These are phyloP conservation scores for Oryza officinalis DNA, from an alignment of 176 grass and related monocot genomes.

Conservation along the genomic window DNA sequence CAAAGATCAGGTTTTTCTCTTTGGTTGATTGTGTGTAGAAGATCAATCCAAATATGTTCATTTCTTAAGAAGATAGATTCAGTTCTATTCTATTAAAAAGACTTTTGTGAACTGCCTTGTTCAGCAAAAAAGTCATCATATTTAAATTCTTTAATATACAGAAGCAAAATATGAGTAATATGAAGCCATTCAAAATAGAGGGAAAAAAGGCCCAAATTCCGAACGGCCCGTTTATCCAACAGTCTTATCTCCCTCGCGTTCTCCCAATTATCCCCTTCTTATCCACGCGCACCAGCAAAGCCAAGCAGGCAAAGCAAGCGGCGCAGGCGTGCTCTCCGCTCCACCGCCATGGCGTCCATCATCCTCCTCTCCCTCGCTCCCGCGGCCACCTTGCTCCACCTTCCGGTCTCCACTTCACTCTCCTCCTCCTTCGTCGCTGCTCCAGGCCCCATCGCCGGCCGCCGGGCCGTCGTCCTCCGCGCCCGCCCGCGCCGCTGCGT, in stretches of 20 bases:
- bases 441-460: constrained; percentile 17
- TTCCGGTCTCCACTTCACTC: constrained; percentile 24
- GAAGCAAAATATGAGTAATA: neutral
- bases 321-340: constrained; percentile 19
- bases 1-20: neutral
- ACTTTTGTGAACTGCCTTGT: neutral
- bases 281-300: constrained; percentile 46
- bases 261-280: constrained; percentile 22
- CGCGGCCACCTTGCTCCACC: constrained; percentile 37
- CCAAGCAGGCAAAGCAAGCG: too few relatives aligned
- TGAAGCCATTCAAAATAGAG: neutral
- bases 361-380: constrained; percentile 46
- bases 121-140: neutral
- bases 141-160: neutral
- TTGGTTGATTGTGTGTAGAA: neutral
- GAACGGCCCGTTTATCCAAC: neutral
- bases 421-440: constrained; percentile 27
- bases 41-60: neutral
- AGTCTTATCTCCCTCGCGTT: constrained; percentile 11
- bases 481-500: constrained; percentile 29
- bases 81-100: neutral
- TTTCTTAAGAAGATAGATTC: neutral
- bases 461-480: neutral
- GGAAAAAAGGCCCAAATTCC: neutral
- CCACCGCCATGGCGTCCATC: constrained; percentile 57